Conservation (phyloP, 768 basidiomycete genomes). For the Nidula microcarpa region DNA sequence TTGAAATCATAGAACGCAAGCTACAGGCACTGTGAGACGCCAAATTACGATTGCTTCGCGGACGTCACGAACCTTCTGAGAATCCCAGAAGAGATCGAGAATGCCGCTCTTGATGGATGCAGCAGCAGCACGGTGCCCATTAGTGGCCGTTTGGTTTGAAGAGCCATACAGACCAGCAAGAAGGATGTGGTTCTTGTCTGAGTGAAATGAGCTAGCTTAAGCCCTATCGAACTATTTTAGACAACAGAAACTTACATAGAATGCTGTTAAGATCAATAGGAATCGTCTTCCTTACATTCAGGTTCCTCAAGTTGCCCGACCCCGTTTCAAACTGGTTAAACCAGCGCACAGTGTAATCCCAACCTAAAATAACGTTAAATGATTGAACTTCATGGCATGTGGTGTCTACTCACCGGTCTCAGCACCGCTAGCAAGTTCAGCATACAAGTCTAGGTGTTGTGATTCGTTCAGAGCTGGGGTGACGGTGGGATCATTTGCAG, state of each 20-base stretch:
- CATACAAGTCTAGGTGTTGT: constrained; percentile 65
- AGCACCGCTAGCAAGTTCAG: constrained; percentile 85
- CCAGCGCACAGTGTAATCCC: constrained; percentile 57
- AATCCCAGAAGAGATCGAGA: constrained; percentile 86
- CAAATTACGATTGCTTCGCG: neutral
- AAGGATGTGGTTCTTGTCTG: constrained; percentile 62
- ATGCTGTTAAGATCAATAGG: constrained; percentile 84
- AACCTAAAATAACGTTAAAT: constrained; percentile 8
- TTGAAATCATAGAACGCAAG: constrained; percentile 94
- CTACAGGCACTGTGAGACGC: constrained; percentile 11
- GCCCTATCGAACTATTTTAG: constrained; percentile 2
- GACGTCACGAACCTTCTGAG: constrained; percentile 39
- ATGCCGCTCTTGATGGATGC: constrained; percentile 60
- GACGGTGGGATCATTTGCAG: constrained; percentile 63
- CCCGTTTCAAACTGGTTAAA: constrained; percentile 29
- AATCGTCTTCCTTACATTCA: constrained; percentile 69
- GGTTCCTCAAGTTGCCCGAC: constrained; percentile 57
- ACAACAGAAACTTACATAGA: constrained; percentile 51
- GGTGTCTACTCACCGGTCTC: constrained; percentile 49
- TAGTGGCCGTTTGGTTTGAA: constrained; percentile 38
- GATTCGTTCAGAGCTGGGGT: constrained; percentile 55
- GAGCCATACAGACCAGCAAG: constrained; percentile 58
- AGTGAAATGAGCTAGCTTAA: neutral
- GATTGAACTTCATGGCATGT: too few species aligned
- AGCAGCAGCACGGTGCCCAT: constrained; percentile 55